Conservation (phyloP, 176 grass and related monocot genomes). For the Ananas comosus region DNA sequence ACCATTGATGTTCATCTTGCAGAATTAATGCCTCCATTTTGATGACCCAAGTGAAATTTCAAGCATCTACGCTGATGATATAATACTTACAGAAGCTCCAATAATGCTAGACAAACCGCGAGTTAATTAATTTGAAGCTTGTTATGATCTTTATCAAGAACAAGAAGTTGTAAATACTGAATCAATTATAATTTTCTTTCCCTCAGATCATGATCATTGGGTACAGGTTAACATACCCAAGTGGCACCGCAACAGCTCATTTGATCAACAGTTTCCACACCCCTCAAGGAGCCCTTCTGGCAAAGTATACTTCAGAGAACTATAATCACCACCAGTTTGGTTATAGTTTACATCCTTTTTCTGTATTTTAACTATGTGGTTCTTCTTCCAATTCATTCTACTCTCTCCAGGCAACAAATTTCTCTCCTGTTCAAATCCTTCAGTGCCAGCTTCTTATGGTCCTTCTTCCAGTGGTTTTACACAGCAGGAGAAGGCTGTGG, state of each 20-base stretch:
- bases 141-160: neutral
- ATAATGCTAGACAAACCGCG: neutral
- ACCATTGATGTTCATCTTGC: no score
- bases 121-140: neutral
- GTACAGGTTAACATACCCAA: slow-evolving; percentile 52
- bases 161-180: neutral
- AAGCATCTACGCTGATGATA: neutral
- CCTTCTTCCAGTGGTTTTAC: slow-evolving; percentile 55
- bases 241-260: slow-evolving; percentile 42
- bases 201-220: slow-evolving; percentile 48
- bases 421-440: slow-evolving; percentile 38
- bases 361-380: neutral
- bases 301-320: slow-evolving; percentile 29
- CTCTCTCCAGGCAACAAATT: slow-evolving; percentile 37
- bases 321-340: neutral
- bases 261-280: slow-evolving; percentile 69
- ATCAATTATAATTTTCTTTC: neutral
- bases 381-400: neutral
- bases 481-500: slow-evolving; percentile 29
- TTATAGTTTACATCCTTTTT: neutral
- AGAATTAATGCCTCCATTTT: no score
- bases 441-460: slow-evolving; percentile 33
- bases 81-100: neutral
- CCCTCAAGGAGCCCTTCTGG: slow-evolving; percentile 31
- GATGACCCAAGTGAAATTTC: no score